Evolutionary conservation across 805 yeast genomes (phyloP), one percentile per base, ranked within the genome.

Genomic region (Saccharomyces cerevisiae): DNA sequence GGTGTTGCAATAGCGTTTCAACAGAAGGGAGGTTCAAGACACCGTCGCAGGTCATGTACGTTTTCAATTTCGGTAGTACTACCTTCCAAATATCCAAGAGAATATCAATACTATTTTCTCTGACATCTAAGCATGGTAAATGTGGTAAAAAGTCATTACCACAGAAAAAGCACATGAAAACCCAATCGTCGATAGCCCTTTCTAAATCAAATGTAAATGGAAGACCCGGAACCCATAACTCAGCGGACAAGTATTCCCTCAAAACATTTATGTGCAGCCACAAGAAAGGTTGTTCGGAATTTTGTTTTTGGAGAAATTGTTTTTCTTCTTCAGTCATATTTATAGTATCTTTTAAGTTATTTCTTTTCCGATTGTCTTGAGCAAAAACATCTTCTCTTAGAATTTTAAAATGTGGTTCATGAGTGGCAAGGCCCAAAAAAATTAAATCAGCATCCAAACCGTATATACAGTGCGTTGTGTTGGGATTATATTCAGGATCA

Each of bases 71-170:
- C 0, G 95, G 86, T 49, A 94, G 67, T 1, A 79, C 69, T 36
- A 79, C 75, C 63, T 91, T 90, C 99, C 99, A 94, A 49, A 92
- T 81, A 43, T 77, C 79, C 11, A 89, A 84, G 52, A 94, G 73
- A 26, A 80, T 75, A 65, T 92, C 97, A 64, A 94, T 87, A 61
- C 97, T 91, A 65, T 89, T 88, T 70, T 94, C 98, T 61, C 99
- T 82, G 47, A 94, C 97, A 64, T 92, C 97, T 53, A 94, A 78
- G 30, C 95, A 84, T 3, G 99, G 98, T 61, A 94, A 74, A 72
- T 92, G 98, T 1, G 99, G 99, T 64, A 94, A 75, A 78, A 94
- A 94, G 81, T 94, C 99, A 68, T 94, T 94, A 71, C 99, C 99
- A 59, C 92, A 95, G 67, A 94, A 94, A 75, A 94, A 94, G 79